Evolutionary conservation across 2,329 filamentous ascomycete genomes (phyloP), one percentile per base, ranked within the genome.

Genomic region (Fusarium nelsonii): DNA sequence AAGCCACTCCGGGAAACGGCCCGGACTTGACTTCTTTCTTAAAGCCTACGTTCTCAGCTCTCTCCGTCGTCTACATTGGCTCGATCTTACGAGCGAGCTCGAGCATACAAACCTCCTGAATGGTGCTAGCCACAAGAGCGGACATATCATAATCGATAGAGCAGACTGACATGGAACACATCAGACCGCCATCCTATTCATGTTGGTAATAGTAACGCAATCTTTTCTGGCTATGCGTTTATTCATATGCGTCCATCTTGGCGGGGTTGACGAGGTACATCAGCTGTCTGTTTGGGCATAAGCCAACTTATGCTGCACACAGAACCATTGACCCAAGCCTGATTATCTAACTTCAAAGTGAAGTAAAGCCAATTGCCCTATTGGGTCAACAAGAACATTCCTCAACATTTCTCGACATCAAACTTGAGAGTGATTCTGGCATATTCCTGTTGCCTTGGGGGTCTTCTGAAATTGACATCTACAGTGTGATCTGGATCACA

Each of bases 1-100:
- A 60, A 69, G 54, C 56, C 60, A 62, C 61, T 26, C 34, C 30
- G 34, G 18, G 33, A 36, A 30, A 45, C 41, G 41, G 39, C 51
- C 37, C 34, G 30, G 18, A 10, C 18, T 48, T 18, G 23, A 33
- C 28, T 18, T 28, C 28, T 12, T 49, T 46, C 18, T 30, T 11
- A 30, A 30, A 30, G 30, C 30, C 9, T 30, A 8, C 30, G 3
- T 30, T 30, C 30, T 11, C 18, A 14, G 26, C 26, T 15, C 37
- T 33, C 34, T 43, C 12, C 8, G 32, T 26, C 10, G 18, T 36
- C 32, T 23, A 16, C 6, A 5, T 12, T 41, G 7, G 2, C 30
- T 37, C 37, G 32, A 26, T 32, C 26, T 16, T 16, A 39, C 23
- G 32, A 30, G 20, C 32, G 39, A 16, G 34, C 37, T 50, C 23